Percentiles rank a stretch among this genome's conserved stretches.
These are phyloP conservation scores for Suillus weaverae DNA, from an alignment of 768 basidiomycete species.

Conservation along the genomic window DNA sequence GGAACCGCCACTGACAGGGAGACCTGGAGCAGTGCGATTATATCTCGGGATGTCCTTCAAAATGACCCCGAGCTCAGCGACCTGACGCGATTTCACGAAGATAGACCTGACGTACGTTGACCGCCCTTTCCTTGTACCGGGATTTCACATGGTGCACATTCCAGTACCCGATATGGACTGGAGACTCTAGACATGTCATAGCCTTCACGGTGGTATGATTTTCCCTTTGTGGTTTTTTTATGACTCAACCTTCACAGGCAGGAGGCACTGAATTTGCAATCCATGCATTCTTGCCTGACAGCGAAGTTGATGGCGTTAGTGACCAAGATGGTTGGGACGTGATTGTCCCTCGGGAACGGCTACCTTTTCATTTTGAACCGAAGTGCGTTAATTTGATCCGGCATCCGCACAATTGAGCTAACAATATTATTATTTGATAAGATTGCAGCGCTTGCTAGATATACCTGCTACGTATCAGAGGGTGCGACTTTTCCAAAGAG, in stretches of 20 bases:
- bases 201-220: constrained; percentile 24
- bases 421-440: constrained; percentile 21
- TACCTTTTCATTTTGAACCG: constrained; percentile 40
- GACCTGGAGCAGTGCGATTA: constrained; percentile 34
- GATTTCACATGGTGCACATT: not conserved
- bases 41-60: constrained; percentile 43
- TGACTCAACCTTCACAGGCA: constrained; percentile 16
- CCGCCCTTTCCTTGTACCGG: not conserved
- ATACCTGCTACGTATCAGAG: constrained; percentile 38
- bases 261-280: constrained; percentile 40
- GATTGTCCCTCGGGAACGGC: constrained; percentile 31
- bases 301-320: constrained; percentile 34
- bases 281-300: constrained; percentile 42
- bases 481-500: constrained; percentile 36
- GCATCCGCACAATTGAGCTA: not conserved
- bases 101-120: constrained; percentile 23
- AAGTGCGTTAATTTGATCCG: constrained; percentile 29
- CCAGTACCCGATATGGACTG: constrained; percentile 29
- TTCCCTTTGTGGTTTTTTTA: constrained; percentile 1
- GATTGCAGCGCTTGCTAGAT: constrained; percentile 40
- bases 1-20: not conserved
- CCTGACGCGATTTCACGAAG: constrained; percentile 25
- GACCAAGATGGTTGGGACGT: constrained; percentile 37
- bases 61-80: constrained; percentile 44
- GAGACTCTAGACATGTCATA: constrained; percentile 26